phyloP scores from a whole-genome alignment of 2,329 filamentous ascomycete genomes.

The Fusarium setosum region DNA sequence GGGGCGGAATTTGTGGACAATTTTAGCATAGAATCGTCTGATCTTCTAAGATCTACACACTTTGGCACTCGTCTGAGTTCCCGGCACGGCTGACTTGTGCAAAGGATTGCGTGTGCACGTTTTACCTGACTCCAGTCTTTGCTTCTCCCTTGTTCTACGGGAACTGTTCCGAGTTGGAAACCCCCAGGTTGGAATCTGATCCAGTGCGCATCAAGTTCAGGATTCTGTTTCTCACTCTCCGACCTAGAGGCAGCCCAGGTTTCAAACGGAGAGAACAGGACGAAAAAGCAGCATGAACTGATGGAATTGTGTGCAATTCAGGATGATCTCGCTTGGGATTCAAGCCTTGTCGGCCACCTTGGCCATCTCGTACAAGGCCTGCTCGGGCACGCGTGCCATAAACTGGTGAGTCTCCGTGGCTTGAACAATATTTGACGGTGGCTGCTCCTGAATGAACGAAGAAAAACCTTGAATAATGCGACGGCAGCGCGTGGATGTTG shows the following conservation, averaged over 20 bases:
- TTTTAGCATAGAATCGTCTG: background rate
- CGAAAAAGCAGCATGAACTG: constrained; percentile 22
- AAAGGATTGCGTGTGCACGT: constrained; percentile 33
- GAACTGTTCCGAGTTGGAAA: constrained; percentile 21
- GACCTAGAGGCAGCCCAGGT: background rate
- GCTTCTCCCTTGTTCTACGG: constrained; percentile 18
- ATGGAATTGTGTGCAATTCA: constrained; percentile 16
- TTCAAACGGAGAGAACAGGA: background rate
- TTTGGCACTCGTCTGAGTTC: constrained; percentile 15
- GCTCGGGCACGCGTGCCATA: background rate
- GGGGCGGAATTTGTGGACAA: background rate
- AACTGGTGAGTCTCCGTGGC: constrained; percentile 16
- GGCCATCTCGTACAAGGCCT: constrained; percentile 15
- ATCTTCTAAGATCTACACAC: background rate
- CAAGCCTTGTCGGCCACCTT: constrained; percentile 17
- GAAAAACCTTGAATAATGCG: constrained; percentile 8
- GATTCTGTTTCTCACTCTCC: background rate
- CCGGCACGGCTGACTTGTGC: constrained; percentile 16
- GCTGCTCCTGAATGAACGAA: constrained; percentile 1
- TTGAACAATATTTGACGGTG: constrained; percentile 19
- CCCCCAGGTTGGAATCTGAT: constrained; percentile 3
- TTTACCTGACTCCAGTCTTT: constrained; percentile 15
- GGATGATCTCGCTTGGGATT: constrained; percentile 35
- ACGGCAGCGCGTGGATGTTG: constrained; percentile 16
- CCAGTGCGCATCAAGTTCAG: constrained; percentile 10